Base-by-base conservation (phyloP, 495 filamentous ascomycete genomes). In the Penicillium maclennaniae region DNA sequence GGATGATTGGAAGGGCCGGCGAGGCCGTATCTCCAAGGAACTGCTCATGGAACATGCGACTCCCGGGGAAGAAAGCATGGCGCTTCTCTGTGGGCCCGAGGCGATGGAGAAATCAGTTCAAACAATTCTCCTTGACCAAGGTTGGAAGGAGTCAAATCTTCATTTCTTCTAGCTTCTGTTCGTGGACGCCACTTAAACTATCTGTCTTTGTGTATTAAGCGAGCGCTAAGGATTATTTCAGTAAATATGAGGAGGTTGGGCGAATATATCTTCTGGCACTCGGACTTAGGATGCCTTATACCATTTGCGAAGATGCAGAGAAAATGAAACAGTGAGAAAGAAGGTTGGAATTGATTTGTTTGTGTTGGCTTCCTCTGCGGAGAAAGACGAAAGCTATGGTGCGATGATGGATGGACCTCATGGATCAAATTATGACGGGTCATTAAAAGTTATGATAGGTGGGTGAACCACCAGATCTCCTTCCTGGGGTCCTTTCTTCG, bases 21-120 rank as follows among this genome's bases (percentile, higher is more conserved):
- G 69, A 44, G 92, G 92, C 0, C 72, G 91, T 48, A 84, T 97
- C 47, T 78, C 77, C 31, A 74, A 69, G 57, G 75, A 74, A 9
- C 60, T 96, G 45, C 69, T 93, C 37, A 72, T 79, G 54, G 73
- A 82, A 56, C 83, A 89, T 65, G 80, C 83, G 7, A 48, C 51
- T 8, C 69, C 62, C 4, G 74, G 72, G 37, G 77, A 71, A 2
- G 80, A 84, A 26, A 75, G 79, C 6, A 70, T 97, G 76, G 86
- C 87, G 37, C 64, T 97, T 53, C 78, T 96, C 40, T 97, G 92
- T 74, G 92, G 92, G 9, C 92, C 92, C 0, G 83, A 80, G 56
- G 70, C 83, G 10, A 74, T 97, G 73, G 90, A 96, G 71, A 85
- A 84, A 67, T 81, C 73, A 54, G 83, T 84, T 12, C 78, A 78